These are phyloP conservation scores for Globisporangium emineosum DNA, from an alignment of 352 stramenopile genomes.

Conservation along the genomic window DNA sequence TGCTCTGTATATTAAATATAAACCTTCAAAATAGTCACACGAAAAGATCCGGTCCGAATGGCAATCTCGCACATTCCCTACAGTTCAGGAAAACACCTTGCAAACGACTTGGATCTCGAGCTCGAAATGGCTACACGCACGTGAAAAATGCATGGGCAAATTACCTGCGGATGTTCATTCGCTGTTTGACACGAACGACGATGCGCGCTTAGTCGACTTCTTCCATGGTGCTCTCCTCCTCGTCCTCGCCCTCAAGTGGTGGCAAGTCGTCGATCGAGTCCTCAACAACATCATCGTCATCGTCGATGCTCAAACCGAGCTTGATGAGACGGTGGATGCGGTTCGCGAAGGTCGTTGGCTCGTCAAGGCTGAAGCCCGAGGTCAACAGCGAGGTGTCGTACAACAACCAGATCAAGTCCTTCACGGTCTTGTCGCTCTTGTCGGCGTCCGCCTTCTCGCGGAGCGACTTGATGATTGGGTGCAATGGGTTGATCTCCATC, in stretches of 20 bases:
- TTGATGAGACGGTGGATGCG: slow-evolving; percentile 99
- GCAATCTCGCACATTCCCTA: slow-evolving; percentile 21
- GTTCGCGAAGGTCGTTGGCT: slow-evolving; percentile 98
- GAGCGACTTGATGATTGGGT: slow-evolving; percentile 98
- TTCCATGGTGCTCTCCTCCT: slow-evolving; percentile 98
- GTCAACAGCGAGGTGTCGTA: slow-evolving; percentile 99
- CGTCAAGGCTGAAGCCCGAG: slow-evolving; percentile 98
- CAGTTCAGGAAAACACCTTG: slow-evolving; percentile 3
- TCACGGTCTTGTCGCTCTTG: slow-evolving; percentile 99
- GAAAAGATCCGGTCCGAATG: slow-evolving; percentile 41
- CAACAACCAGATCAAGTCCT: slow-evolving; percentile 99
- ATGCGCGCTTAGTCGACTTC: slow-evolving; percentile 94
- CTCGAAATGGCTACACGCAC: slow-evolving; percentile 3
- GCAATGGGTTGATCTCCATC: slow-evolving; percentile 99
- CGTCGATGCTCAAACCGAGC: slow-evolving; percentile 98
- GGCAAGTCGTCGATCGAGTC: slow-evolving; percentile 97
- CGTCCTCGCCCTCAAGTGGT: slow-evolving; percentile 94
- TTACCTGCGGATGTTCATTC: background rate
- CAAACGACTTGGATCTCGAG: background rate
- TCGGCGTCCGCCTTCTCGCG: slow-evolving; percentile 98
- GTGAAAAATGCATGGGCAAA: slow-evolving; percentile 1
- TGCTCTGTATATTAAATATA: slow-evolving; percentile 66
- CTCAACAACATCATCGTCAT: slow-evolving; percentile 94
- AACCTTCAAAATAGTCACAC: slow-evolving; percentile 43
- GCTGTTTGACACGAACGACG: background rate